A percentile compares a stretch with the other conserved stretches of the same genome.
Evolutionary conservation across 257 asterid genomes (phyloP).

Genomic region (Nicotiana noctiflora): DNA sequence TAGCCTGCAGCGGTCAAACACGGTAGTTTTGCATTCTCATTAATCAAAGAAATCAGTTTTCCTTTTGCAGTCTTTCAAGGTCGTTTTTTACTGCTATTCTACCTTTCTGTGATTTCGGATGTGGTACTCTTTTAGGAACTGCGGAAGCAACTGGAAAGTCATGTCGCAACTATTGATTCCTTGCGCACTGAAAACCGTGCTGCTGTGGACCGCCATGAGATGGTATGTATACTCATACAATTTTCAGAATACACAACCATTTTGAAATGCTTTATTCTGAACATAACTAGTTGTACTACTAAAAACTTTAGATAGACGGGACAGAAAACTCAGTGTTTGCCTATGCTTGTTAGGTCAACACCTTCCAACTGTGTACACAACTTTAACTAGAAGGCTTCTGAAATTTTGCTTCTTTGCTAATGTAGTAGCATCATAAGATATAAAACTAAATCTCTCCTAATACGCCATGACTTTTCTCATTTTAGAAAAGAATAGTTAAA

Average conservation of each 20-base stretch:
- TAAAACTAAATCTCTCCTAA: neutral
- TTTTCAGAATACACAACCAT: neutral
- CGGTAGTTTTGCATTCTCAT: slow-evolving; percentile 33
- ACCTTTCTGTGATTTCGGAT: slow-evolving; percentile 1
- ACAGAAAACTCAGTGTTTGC: neutral
- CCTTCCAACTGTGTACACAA: neutral
- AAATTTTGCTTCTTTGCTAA: neutral
- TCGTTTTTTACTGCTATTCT: neutral
- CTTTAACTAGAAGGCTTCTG: neutral
- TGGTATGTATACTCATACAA: slow-evolving; percentile 38
- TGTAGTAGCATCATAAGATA: neutral
- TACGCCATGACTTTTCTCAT: neutral
- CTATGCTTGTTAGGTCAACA: neutral
- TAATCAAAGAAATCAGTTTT: neutral
- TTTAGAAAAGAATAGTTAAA: neutral
- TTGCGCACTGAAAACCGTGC: slow-evolving; percentile 63
- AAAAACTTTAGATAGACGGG: neutral
- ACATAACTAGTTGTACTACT: neutral
- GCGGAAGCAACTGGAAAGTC: slow-evolving; percentile 78
- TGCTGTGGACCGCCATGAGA: slow-evolving; percentile 55
- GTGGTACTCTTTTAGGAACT: slow-evolving; percentile 55
- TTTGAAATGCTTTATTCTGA: neutral
- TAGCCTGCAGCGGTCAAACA: slow-evolving; percentile 86
- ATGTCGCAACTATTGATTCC: slow-evolving; percentile 58
- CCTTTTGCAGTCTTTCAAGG: slow-evolving; percentile 5